Evolutionary conservation across 257 asterid species (phyloP).

Genomic region (Ilex asprella): DNA sequence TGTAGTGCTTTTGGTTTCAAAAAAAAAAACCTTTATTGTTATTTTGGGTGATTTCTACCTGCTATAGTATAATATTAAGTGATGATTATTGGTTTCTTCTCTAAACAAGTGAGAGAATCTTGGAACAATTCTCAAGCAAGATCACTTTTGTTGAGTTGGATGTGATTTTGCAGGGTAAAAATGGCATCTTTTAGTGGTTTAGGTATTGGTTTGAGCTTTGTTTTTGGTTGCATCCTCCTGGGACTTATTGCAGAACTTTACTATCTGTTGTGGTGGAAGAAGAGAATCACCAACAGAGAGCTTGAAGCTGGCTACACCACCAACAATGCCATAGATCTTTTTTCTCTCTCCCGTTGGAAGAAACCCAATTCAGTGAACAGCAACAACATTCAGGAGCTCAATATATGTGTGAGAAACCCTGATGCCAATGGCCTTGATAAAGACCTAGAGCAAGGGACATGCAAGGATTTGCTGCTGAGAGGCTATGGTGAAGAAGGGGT

Average conservation of each 20-base stretch:
- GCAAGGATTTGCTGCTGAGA: slow-evolving; percentile 28
- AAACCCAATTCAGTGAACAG: slow-evolving; percentile 20
- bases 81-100: neutral
- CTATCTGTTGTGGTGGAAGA: slow-evolving; percentile 70
- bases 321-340: slow-evolving; percentile 14
- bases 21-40: no score
- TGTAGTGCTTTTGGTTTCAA: no score
- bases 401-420: slow-evolving; percentile 20
- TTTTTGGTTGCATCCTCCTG: slow-evolving; percentile 59
- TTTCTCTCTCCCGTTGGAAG: slow-evolving; percentile 49
- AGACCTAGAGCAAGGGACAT: slow-evolving; percentile 51
- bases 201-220: slow-evolving; percentile 67
- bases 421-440: slow-evolving; percentile 18
- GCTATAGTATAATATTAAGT: no score
- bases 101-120: slow-evolving; percentile 15
- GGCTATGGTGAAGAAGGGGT: slow-evolving; percentile 54
- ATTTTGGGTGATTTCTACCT: no score
- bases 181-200: slow-evolving; percentile 73
- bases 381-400: slow-evolving; percentile 27
- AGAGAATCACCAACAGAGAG: slow-evolving; percentile 31
- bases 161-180: neutral
- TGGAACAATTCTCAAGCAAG: slow-evolving; percentile 8
- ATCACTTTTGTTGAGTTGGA: neutral
- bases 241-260: slow-evolving; percentile 69
- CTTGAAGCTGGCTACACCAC: slow-evolving; percentile 10